Evolutionary conservation across 2,329 filamentous ascomycete species (phyloP).

Genomic region (Colletotrichum tanaceti): DNA sequence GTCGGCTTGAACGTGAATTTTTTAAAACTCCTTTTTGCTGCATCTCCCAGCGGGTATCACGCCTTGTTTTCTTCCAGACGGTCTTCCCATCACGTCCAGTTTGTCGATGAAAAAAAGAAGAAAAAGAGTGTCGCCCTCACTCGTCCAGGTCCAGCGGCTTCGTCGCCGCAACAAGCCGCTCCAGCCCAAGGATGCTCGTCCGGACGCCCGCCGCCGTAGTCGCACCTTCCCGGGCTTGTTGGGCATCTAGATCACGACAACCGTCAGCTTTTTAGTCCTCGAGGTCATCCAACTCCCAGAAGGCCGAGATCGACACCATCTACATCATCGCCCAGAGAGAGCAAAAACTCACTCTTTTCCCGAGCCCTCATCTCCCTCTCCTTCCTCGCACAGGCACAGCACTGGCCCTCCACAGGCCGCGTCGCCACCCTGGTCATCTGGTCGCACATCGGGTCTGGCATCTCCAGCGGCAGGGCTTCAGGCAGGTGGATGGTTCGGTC

Average conservation of each 20-base stretch:
- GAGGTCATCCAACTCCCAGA: not conserved
- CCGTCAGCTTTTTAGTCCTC: constrained; percentile 6
- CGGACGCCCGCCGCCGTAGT: constrained; percentile 24
- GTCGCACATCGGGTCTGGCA: constrained; percentile 32
- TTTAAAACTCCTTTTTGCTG: not conserved
- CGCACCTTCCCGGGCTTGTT: not conserved
- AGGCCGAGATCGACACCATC: not conserved
- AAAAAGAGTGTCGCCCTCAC: not conserved
- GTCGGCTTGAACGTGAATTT: too few species aligned
- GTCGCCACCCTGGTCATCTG: constrained; percentile 42
- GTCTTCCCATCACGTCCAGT: not conserved
- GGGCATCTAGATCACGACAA: not conserved
- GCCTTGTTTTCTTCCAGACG: not conserved
- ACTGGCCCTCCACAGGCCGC: constrained; percentile 43
- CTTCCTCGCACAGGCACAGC: constrained; percentile 41
- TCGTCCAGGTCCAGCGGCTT: constrained; percentile 29
- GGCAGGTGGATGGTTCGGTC: constrained; percentile 40
- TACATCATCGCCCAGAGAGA: too few species aligned
- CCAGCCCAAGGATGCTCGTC: constrained; percentile 33
- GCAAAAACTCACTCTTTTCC: not conserved
- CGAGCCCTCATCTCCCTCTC: constrained; percentile 17
- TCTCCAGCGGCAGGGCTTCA: constrained; percentile 40
- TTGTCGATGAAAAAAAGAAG: not conserved
- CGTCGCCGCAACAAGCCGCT: constrained; percentile 32
- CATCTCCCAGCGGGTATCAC: constrained; percentile 11